These are phyloP conservation scores for Penicillium brasilianum DNA, from an alignment of 2,329 filamentous ascomycete species.

Conservation along the genomic window DNA sequence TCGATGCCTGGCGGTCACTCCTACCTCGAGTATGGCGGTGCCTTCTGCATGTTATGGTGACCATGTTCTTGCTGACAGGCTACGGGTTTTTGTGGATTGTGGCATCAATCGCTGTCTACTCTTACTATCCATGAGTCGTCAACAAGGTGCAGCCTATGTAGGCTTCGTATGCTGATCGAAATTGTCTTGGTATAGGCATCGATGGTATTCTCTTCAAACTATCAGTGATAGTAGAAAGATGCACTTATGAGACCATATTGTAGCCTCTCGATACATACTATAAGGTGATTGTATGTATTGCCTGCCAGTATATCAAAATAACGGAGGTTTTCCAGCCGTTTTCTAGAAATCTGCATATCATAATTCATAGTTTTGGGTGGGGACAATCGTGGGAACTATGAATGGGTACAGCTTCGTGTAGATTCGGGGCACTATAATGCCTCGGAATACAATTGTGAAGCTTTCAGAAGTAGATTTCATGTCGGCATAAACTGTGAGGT, in stretches of 20 bases:
- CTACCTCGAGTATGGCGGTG: neutral
- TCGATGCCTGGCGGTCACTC: neutral
- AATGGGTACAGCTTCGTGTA: neutral
- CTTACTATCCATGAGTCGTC: too few relatives aligned
- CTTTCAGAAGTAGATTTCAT: neutral
- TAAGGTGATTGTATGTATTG: neutral
- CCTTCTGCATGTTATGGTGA: neutral
- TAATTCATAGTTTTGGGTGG: neutral
- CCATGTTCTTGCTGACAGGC: neutral
- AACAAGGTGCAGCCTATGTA: neutral
- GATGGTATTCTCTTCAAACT: neutral
- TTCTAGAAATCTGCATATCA: slow-evolving; percentile 13
- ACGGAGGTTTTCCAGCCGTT: neutral
- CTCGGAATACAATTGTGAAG: neutral
- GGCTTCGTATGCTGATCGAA: neutral
- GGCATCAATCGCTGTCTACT: too few relatives aligned
- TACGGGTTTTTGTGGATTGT: too few relatives aligned
- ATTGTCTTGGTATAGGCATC: neutral
- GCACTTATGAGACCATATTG: neutral
- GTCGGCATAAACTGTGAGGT: neutral
- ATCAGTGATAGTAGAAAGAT: neutral
- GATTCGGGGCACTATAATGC: neutral
- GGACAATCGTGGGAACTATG: neutral
- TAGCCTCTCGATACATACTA: neutral
- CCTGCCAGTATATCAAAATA: neutral